Evolutionary conservation across 2,329 filamentous ascomycete species (phyloP).

Genomic region (Xylariales sp.): DNA sequence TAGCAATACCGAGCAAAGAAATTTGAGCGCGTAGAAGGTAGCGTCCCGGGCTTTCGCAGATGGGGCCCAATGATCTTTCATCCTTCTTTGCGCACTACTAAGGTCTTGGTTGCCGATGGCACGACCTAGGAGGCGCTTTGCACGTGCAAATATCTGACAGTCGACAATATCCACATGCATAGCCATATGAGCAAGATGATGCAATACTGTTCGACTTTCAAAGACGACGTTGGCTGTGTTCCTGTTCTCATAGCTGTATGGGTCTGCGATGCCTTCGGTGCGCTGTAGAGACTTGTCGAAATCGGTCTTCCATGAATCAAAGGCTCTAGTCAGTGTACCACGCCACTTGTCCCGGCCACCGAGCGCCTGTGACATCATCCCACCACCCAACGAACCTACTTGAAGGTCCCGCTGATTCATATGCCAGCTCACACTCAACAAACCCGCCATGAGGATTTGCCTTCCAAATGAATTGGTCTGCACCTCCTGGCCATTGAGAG

Average conservation of each 20-base stretch:
- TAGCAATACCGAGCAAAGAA: slow-evolving; percentile 78
- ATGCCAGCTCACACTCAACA: slow-evolving; percentile 93
- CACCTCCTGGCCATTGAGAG: slow-evolving; percentile 78
- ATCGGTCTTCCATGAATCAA: slow-evolving; percentile 89
- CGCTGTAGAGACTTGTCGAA: slow-evolving; percentile 79
- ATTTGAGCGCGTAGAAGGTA: slow-evolving; percentile 86
- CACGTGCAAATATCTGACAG: slow-evolving; percentile 90
- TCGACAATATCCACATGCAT: slow-evolving; percentile 98
- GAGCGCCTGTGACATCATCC: slow-evolving; percentile 72
- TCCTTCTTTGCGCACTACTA: slow-evolving; percentile 70
- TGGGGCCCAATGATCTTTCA: slow-evolving; percentile 86
- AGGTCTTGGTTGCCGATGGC: slow-evolving; percentile 81
- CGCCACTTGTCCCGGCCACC: slow-evolving; percentile 92
- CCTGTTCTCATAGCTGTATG: slow-evolving; percentile 57
- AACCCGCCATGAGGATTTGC: slow-evolving; percentile 87
- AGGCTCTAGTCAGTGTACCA: slow-evolving; percentile 75
- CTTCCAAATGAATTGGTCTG: slow-evolving; percentile 91
- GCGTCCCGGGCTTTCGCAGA: slow-evolving; percentile 85
- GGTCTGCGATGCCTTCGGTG: slow-evolving; percentile 45
- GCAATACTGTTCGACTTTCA: slow-evolving; percentile 82
- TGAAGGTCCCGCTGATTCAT: slow-evolving; percentile 96
- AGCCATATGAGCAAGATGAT: slow-evolving; percentile 94
- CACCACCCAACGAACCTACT: slow-evolving; percentile 71
- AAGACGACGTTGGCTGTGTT: slow-evolving; percentile 65
- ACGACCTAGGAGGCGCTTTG: slow-evolving; percentile 77